These are phyloP conservation scores for Paecilomyces niveus DNA, from an alignment of 2,329 filamentous ascomycete species.

Conservation along the genomic window DNA sequence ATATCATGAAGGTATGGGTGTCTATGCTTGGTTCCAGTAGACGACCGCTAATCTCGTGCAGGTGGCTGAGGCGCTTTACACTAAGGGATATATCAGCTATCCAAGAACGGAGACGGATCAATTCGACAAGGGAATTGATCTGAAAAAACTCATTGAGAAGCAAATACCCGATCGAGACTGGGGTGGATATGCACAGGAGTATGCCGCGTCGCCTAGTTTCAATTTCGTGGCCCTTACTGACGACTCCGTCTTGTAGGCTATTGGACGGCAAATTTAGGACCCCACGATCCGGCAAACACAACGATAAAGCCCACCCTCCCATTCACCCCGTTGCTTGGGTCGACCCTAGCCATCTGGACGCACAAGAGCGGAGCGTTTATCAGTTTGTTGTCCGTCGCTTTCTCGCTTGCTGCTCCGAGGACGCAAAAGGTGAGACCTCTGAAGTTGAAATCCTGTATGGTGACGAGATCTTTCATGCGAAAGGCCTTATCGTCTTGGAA, in stretches of 20 bases:
- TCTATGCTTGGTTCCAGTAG: slow-evolving; percentile 3
- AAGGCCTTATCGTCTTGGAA: slow-evolving; percentile 76
- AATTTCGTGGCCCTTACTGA: background rate
- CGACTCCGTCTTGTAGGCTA: slow-evolving; percentile 38
- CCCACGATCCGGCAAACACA: slow-evolving; percentile 75
- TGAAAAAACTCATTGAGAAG: slow-evolving; percentile 72
- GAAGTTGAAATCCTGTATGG: slow-evolving; percentile 82
- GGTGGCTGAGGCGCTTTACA: slow-evolving; percentile 78
- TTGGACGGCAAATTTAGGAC: slow-evolving; percentile 70
- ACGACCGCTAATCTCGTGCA: slow-evolving; percentile 13
- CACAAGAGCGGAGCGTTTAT: slow-evolving; percentile 69
- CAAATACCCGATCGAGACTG: slow-evolving; percentile 70
- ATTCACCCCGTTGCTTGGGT: slow-evolving; percentile 94
- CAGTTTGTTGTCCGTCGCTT: slow-evolving; percentile 91
- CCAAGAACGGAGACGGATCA: slow-evolving; percentile 95
- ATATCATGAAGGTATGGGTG: slow-evolving; percentile 68
- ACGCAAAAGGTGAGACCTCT: slow-evolving; percentile 79
- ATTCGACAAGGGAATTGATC: slow-evolving; percentile 83
- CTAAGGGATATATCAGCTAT: slow-evolving; percentile 94
- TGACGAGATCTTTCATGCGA: slow-evolving; percentile 71
- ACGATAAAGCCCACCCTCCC: slow-evolving; percentile 94
- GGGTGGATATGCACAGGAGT: slow-evolving; percentile 70
- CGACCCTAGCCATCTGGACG: slow-evolving; percentile 52
- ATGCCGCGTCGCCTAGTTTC: slow-evolving; percentile 6
- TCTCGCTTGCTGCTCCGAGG: slow-evolving; percentile 89